Conservation (phyloP, 495 filamentous ascomycete species). For the Baudoinia panamericana region DNA sequence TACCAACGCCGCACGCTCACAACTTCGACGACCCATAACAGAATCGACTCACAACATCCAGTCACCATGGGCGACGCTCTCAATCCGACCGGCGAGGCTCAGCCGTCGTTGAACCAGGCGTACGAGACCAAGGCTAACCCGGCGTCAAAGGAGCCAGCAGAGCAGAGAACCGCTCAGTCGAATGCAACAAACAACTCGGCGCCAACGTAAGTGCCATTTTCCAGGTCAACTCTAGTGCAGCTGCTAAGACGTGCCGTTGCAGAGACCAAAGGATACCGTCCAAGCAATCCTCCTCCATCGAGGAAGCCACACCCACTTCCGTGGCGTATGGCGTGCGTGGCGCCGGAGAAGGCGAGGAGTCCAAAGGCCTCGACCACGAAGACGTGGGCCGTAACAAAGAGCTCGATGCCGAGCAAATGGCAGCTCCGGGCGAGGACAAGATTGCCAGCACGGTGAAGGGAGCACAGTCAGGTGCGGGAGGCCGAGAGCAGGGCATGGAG, state of each 20-base stretch:
- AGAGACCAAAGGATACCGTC: constrained; percentile 26
- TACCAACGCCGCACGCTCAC: too few species aligned
- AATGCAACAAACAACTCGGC: constrained; percentile 11
- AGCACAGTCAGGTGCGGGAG: constrained; percentile 13
- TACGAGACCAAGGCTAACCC: constrained; percentile 30
- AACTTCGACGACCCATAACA: too few species aligned
- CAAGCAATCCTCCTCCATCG: constrained; percentile 16
- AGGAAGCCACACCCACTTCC: constrained; percentile 18
- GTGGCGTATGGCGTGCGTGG: constrained; percentile 28
- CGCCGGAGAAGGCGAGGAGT: constrained; percentile 25
- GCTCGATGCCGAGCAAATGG: constrained; percentile 31
- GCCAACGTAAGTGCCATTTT: neutral
- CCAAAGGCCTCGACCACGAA: constrained; percentile 22
- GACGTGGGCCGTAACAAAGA: constrained; percentile 28
- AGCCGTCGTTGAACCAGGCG: constrained; percentile 25
- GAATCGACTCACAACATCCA: neutral
- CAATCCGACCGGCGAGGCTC: constrained; percentile 23
- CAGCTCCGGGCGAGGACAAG: constrained; percentile 27
- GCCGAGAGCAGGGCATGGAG: constrained; percentile 24
- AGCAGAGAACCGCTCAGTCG: constrained; percentile 15
- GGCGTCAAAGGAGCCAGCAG: constrained; percentile 27
- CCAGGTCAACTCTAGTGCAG: neutral
- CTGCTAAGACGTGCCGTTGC: too few species aligned
- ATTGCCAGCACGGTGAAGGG: constrained; percentile 26
- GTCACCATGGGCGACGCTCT: constrained; percentile 12